A percentile compares a stretch with the other conserved stretches of the same genome.
Conservation (phyloP, 2,329 filamentous ascomycete species). For the Xylariaceae sp. region DNA sequence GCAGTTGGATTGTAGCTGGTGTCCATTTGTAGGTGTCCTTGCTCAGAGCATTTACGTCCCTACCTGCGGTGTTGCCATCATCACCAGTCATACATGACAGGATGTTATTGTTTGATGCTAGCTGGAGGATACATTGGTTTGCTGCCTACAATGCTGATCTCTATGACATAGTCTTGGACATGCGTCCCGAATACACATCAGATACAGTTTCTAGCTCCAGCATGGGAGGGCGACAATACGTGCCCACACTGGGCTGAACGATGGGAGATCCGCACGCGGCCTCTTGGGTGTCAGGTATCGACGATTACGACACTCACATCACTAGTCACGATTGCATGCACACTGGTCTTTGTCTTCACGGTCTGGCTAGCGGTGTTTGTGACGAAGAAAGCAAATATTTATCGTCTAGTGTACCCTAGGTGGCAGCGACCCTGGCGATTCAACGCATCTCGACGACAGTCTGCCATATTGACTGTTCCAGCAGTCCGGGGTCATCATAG, state of each 20-base stretch:
- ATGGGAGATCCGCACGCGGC: conserved; percentile 35
- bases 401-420: conserved; percentile 16
- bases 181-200: conserved; percentile 48
- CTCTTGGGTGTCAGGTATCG: conserved; percentile 35
- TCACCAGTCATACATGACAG: not conserved
- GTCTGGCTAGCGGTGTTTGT: conserved; percentile 17
- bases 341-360: conserved; percentile 24
- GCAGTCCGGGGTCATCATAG: not conserved
- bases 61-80: not conserved
- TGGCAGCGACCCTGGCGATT: conserved; percentile 31
- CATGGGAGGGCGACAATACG: conserved; percentile 41
- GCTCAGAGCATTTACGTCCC: not conserved
- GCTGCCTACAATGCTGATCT: not conserved
- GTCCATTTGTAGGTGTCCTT: conserved; percentile 42
- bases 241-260: conserved; percentile 48
- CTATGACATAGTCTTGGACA: conserved; percentile 40
- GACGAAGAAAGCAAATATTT: conserved; percentile 8
- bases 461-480: not conserved
- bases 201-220: conserved; percentile 46
- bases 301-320: conserved; percentile 36
- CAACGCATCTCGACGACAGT: not conserved
- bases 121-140: not conserved
- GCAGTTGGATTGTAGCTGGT: conserved; percentile 45
- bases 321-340: conserved; percentile 31
- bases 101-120: not conserved